Base-by-base conservation (phyloP, 2,329 filamentous ascomycete species). In the Fusarium sp. region DNA sequence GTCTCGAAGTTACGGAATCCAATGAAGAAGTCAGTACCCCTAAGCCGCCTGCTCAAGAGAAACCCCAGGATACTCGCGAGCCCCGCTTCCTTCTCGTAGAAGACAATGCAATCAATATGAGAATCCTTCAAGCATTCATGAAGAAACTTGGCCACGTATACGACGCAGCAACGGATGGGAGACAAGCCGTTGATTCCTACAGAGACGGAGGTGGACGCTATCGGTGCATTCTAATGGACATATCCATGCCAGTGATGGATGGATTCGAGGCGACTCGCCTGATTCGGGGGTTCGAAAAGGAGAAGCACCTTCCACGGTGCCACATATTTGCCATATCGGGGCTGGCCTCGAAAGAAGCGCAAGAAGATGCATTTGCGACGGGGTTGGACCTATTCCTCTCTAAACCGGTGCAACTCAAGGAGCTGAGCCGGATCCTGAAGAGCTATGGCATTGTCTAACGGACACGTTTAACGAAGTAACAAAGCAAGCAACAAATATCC, bases 191-290 rank as follows among this genome's bases (percentile, higher is more conserved):
- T 7, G 76, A 83, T n/a, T 73, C 73, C 2, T 84, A 79, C 61
- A 71, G 61, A 27, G 52, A 71, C 2, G 64, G 72, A 6, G 71
- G 75, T 0, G 72, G 72, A 0, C 52, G 74, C 4, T 84, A 78
- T 43, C 71, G 66, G 23, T 83, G 80, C 60, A 77, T 86, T 2
- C 71, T 86, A 9, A 86, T 84, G 76, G 89, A 91, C 68, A 86
- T 90, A 6, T 89, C 85, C 64, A 91, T 91, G 89, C 89, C 89
- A 0, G 80, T 90, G 9, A 87, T 91, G 77, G 86, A 91, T 70
- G 87, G 87, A 0, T 84, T 89, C 5, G 86, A 86, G n/a, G 85
- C 86, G 0, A 89, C 88, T 2, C 81, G 85, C 2, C 81, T 82
- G 30, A 89, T 90, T 20, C 84, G 89, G 1, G 82, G 83, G 0